Base-by-base conservation (phyloP, 139 green algal genomes). In the Cymbomonas tetramitiformis region DNA sequence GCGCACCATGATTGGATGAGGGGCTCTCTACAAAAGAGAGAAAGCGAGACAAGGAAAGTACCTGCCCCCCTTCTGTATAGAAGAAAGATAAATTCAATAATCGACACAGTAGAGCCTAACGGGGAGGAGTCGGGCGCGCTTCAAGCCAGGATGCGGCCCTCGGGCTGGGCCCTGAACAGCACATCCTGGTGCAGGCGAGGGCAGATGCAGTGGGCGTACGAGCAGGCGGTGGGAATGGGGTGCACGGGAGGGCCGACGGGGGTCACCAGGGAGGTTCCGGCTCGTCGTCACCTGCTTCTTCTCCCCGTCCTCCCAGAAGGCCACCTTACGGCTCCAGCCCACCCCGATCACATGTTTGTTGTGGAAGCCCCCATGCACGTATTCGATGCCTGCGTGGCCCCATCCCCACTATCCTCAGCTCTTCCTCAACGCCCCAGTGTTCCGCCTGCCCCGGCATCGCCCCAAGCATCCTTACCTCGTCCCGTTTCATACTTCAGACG, bases 231-330 rank as follows among this genome's bases (percentile, higher is more conserved):
- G n/a, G n/a, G n/a, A n/a, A n/a, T n/a, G n/a, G n/a, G n/a, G n/a
- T n/a, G n/a, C n/a, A n/a, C n/a, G n/a, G n/a, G n/a, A n/a, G n/a
- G n/a, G n/a, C n/a, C n/a, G n/a, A n/a, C n/a, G n/a, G n/a, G n/a
- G n/a, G n/a, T n/a, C n/a, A n/a, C n/a, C n/a, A n/a, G 26, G 15
- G 39, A 62, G 38, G 32, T 8, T 4, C 46, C 30, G 38, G 23
- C 24, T 12, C 30, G 48, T 19, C 9, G 57, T 33, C 15, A 49
- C 29, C 30, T 36, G 29, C 18, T 38, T n/a, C 29, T 30, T 32
- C 4, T 29, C 29, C 29, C 18, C 19, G 23, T 67, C 59, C 48
- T 67, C 49, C 59, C 59, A 67, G 15, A 67, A 30, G 5, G 32
- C 47, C 7, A 67, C 59, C 59, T 54, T 18, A 2, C 9, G n/a